Conservation (phyloP, 805 yeast genomes). For the Jamesozyma hellenica region DNA sequence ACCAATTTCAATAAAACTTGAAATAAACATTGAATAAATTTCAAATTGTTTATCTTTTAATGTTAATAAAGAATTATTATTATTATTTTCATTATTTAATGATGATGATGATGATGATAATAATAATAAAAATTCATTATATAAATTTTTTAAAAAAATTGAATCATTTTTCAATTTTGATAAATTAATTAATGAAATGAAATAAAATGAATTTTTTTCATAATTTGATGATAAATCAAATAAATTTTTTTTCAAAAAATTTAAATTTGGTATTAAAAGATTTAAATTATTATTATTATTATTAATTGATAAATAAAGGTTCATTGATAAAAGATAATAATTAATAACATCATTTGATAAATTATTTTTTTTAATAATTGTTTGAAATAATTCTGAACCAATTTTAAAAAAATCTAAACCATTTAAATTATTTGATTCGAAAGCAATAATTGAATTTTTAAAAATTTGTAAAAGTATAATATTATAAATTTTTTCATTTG, state of each 20-base stretch:
- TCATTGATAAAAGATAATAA: constrained; percentile 37
- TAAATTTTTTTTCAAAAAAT: constrained; percentile 2
- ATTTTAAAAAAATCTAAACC: constrained; percentile 41
- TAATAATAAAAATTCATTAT: constrained; percentile 30
- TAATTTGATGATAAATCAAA: constrained; percentile 14
- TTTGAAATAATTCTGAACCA: constrained; percentile 39
- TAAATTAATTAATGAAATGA: constrained; percentile 33
- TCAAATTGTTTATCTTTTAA: constrained; percentile 33
- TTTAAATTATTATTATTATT: constrained; percentile 6
- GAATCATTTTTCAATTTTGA: constrained; percentile 33
- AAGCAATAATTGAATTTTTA: constrained; percentile 38
- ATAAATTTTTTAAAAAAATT: constrained; percentile 32
- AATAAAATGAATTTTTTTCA: constrained; percentile 28
- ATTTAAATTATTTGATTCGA: constrained; percentile 29
- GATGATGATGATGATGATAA: constrained; percentile 5
- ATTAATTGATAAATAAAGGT: constrained; percentile 30
- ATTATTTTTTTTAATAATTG: constrained; percentile 35
- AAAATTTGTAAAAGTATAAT: constrained; percentile 42
- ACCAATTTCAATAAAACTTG: constrained; percentile 42
- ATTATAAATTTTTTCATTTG: constrained; percentile 45
- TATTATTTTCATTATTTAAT: background rate
- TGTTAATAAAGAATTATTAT: too few species aligned
- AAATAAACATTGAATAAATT: constrained; percentile 43
- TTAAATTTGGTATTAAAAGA: constrained; percentile 6
- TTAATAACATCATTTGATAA: constrained; percentile 35